Conservation (phyloP, 345 rosid genomes). For the Hirschfeldia incana region DNA sequence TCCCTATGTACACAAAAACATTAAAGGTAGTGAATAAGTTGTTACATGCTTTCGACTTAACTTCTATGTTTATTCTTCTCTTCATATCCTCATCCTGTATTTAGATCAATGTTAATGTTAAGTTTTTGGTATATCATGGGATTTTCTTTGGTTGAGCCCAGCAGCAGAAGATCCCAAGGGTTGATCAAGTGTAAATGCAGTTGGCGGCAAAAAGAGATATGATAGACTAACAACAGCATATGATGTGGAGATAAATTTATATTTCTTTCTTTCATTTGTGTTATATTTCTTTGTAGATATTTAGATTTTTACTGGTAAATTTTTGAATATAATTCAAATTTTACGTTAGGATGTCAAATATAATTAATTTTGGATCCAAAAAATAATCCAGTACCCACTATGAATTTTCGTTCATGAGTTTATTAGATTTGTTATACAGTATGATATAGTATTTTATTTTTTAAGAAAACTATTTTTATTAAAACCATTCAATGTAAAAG, state of each 20-base stretch:
- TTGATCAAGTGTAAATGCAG: neutral
- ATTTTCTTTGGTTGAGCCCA: neutral
- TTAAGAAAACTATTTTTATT: neutral
- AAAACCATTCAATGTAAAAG: neutral
- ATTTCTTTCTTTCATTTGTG: neutral
- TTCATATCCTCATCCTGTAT: neutral
- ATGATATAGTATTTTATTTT: no score
- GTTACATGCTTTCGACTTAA: neutral
- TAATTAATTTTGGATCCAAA: neutral
- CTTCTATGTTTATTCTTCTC: neutral
- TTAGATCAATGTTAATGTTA: neutral
- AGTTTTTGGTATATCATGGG: neutral
- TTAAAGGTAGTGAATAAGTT: neutral
- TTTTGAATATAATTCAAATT: neutral
- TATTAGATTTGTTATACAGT: no score
- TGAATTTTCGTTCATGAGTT: neutral
- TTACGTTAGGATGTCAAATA: neutral
- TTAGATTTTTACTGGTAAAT: no score
- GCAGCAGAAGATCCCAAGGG: neutral
- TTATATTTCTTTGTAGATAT: neutral
- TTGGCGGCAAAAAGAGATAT: neutral
- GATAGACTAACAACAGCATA: neutral
- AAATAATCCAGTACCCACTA: neutral
- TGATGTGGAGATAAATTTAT: neutral
- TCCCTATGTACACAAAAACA: no score